Evolutionary conservation across 139 green algal species (phyloP), one percentile per base, ranked within the genome.

Genomic region (Tetraselmis chui): DNA sequence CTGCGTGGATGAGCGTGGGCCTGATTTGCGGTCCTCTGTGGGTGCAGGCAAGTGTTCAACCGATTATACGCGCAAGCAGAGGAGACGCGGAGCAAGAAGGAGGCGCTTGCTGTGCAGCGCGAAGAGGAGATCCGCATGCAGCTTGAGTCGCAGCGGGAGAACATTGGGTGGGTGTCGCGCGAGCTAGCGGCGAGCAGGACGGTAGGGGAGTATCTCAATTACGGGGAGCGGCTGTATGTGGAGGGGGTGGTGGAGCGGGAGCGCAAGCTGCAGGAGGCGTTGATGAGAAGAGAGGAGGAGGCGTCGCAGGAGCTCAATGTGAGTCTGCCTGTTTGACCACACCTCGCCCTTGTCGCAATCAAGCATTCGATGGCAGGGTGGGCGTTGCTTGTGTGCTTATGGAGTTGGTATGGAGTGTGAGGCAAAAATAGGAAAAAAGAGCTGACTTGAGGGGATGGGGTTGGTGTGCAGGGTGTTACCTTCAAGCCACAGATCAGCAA

Each of bases 201-300:
- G 75, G 31, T 78, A 22, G 91, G 88, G 11, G 81, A 81, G 0
- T 95, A 92, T 85, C 83, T 85, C 27, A 95, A 94, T 81, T 96
- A 96, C 75, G 92, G 92, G 25, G 91, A 96, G 87, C 92, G 94
- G 84, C 86, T 96, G 75, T 96, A 96, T 79, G 89, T 91, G 77
- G 92, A 96, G 86, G 92, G 92, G 11, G 67, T 87, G 31, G 27
- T 92, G 77, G 90, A 94, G 80, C 67, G 80, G 2, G 77, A 88
- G 81, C 45, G 45, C 45, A 67, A 67, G 45, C 45, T 25, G 45
- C 45, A 18, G 11, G 45, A 67, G 45, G 45, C 45, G 45, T 18
- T 25, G 45, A 5, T 67, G 18, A 67, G 5, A 18, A 67, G 18
- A 18, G 11, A 67, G 45, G 32, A 80, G 77, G 77, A 80, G 77